Percentiles rank a stretch among this genome's conserved stretches.
Evolutionary conservation across 23 red algal genomes (phyloP).

Genomic region (Pyropia yezoensis): DNA sequence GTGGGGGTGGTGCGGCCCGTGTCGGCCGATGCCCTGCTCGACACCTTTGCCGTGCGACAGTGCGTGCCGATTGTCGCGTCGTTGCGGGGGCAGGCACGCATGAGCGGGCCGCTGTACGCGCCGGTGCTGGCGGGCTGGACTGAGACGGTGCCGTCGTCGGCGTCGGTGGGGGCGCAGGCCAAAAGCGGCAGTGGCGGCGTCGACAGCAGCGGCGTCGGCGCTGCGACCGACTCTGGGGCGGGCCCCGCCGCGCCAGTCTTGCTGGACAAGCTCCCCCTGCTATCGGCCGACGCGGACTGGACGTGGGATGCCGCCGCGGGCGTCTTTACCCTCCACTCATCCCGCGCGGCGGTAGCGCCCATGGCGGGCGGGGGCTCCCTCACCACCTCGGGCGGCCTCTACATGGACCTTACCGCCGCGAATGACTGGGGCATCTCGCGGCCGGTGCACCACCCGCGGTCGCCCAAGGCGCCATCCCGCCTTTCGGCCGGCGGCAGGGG

Average conservation of each 20-base stretch:
- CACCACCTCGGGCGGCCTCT: conserved; percentile 26
- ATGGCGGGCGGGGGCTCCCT: conserved; percentile 45
- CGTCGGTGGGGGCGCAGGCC: too few relatives aligned
- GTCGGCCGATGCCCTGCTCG: conserved; percentile 49
- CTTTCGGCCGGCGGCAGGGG: not conserved
- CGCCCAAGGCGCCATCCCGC: conserved; percentile 22
- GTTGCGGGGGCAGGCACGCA: conserved; percentile 41
- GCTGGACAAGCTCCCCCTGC: conserved; percentile 45
- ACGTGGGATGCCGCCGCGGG: conserved; percentile 56
- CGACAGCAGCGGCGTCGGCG: too few relatives aligned
- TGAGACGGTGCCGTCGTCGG: not conserved
- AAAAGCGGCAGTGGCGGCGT: too few relatives aligned
- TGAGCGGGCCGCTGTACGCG: conserved; percentile 61
- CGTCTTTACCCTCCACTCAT: conserved; percentile 27
- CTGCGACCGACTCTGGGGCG: too few relatives aligned
- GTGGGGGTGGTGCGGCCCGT: conserved; percentile 39
- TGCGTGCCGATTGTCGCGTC: conserved; percentile 44
- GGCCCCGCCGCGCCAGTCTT: conserved; percentile 6
- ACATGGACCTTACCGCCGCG: conserved; percentile 55
- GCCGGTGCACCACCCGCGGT: conserved; percentile 32
- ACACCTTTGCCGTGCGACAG: conserved; percentile 70
- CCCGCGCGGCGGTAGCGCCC: conserved; percentile 17
- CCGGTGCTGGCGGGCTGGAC: conserved; percentile 60
- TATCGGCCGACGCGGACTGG: conserved; percentile 22
- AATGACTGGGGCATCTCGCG: conserved; percentile 19